A percentile compares a stretch with the other conserved stretches of the same genome.
phyloP scores from a whole-genome alignment of 1,284 basidiomycete genomes.

The Cronartium quercuum region DNA sequence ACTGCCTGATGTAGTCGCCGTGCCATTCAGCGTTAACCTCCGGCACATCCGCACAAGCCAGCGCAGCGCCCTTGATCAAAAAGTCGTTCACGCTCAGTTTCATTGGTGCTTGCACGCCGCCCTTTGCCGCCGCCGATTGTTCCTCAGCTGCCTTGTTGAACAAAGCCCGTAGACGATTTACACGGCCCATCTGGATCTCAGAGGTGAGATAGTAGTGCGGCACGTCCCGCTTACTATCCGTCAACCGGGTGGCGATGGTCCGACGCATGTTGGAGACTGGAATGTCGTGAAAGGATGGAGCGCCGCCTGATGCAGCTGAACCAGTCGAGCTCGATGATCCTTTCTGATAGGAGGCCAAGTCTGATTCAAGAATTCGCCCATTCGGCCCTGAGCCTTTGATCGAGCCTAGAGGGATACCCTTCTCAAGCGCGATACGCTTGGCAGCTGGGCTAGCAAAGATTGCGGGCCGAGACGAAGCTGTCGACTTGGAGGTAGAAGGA shows the following conservation, averaged over 20 bases:
- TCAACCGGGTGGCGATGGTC: constrained; percentile 80
- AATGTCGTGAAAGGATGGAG: constrained; percentile 75
- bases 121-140: constrained; percentile 52
- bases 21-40: constrained; percentile 98
- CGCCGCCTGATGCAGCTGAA: constrained; percentile 47
- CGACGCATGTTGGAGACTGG: constrained; percentile 94
- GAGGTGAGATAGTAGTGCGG: constrained; percentile 98
- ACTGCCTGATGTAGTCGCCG: constrained; percentile 92
- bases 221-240: constrained; percentile 83
- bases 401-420: constrained; percentile 81
- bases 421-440: constrained; percentile 92
- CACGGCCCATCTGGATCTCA: constrained; percentile 95
- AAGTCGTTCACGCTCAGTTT: constrained; percentile 99
- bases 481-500: constrained; percentile 46
- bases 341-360: constrained; percentile 59
- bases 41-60: constrained; percentile 87
- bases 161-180: constrained; percentile 84
- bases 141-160: constrained; percentile 71
- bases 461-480: constrained; percentile 44
- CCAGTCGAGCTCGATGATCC: constrained; percentile 52
- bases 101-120: constrained; percentile 59
- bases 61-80: constrained; percentile 86
- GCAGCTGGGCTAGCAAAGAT: constrained; percentile 94
- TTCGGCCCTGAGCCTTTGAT: constrained; percentile 91
- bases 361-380: constrained; percentile 86